Base-by-base conservation (phyloP, 495 filamentous ascomycete genomes). In the Aspergillus heteromorphus region DNA sequence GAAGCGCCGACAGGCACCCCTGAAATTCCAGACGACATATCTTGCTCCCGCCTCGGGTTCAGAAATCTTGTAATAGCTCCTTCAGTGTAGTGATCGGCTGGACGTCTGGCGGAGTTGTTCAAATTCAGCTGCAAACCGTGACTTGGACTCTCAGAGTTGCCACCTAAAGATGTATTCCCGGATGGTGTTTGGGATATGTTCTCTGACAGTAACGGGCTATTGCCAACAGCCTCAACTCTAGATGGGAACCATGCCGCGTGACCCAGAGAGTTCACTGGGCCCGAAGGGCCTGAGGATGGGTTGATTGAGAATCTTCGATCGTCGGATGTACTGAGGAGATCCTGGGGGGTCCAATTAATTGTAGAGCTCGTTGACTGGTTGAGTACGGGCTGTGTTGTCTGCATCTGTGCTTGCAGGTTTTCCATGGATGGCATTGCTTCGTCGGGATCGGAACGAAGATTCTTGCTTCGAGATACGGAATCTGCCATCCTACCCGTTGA, bases 31-130 rank as follows among this genome's bases (percentile, higher is more conserved):
- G 53, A 55, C 59, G 63, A 66, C 10, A 56, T 48, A 1, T 57
- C 53, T 16, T 67, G 66, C 30, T 58, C 69, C 25, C 58, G 65
- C 48, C 58, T 62, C 14, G 68, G 60, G 30, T 62, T 73, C 11
- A 69, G 65, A 27, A 70, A 55, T 41, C 70, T 61, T 16, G 61
- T 62, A 11, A 63, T 59, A 21, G 64, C 62, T 14, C 68, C 66
- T 59, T 78, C 70, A 5, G 73, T 68, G 53, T 68, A 71, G 42
- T 69, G 70, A 16, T 77, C 62, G 8, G 66, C 67, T 27, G 65
- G 60, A 21, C 60, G 60, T 25, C 65, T 66, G 10, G 60, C 34
- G 9, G 57, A 57, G 45, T 55, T 65, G 9, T 57, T 57, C 1
- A 62, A 59, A 19, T 58, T 60, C 7, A 54, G 40, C 42, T 57